Evolutionary conservation across 371 early-diverging fungal genomes (phyloP).

Genomic region (Mucor irregularis): DNA sequence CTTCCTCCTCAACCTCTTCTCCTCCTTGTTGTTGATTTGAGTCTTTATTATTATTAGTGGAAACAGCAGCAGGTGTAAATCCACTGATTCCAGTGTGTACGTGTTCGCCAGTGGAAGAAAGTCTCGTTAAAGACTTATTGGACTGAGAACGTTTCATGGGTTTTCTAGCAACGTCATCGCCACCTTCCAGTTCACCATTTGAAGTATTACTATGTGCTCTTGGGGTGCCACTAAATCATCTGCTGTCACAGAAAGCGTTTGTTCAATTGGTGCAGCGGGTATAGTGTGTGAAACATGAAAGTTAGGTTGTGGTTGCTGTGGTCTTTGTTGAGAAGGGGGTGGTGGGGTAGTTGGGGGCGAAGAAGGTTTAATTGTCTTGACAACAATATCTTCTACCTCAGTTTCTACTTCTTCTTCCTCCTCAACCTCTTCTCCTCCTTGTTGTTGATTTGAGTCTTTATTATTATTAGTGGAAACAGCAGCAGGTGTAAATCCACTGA

Average conservation of each 20-base stretch:
- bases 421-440: neutral
- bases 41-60: neutral
- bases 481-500: constrained; percentile 9
- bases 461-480: neutral
- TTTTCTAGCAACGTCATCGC: constrained; percentile 15
- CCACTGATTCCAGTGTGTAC: constrained; percentile 1
- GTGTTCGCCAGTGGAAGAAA: constrained; percentile 19
- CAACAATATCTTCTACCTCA: no score
- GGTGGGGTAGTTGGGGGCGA: constrained; percentile 18
- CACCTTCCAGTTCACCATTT: constrained; percentile 4
- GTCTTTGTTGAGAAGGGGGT: constrained; percentile 2
- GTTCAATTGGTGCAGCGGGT: constrained; percentile 20
- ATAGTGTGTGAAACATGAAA: constrained; percentile 8
- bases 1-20: neutral
- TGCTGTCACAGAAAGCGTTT: constrained; percentile 13
- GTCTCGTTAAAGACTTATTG: constrained; percentile 22
- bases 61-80: constrained; percentile 4
- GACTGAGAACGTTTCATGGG: constrained; percentile 33
- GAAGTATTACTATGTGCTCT: no score
- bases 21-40: neutral
- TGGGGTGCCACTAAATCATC: constrained; percentile 7
- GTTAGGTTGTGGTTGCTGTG: constrained; percentile 5
- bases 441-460: neutral
- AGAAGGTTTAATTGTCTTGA: neutral
- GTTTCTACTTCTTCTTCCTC: constrained; percentile 4